phyloP scores from a whole-genome alignment of 2,329 filamentous ascomycete species.

The Aphanoascus verrucosus region DNA sequence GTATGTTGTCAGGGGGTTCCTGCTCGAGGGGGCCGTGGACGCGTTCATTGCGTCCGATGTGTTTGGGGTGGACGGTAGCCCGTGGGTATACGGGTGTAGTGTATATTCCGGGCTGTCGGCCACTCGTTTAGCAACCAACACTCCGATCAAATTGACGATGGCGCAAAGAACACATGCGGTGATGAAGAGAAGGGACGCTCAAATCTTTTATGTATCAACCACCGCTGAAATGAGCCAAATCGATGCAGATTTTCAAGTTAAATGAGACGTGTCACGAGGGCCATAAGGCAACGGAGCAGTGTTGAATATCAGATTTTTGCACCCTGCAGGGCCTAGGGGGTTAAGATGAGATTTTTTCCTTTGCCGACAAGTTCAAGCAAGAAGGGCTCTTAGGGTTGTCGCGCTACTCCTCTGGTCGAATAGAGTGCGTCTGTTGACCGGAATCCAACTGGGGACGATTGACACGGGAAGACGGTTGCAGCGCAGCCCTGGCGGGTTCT shows the following conservation, averaged over 20 bases:
- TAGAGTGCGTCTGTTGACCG: not conserved
- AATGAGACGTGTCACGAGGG: slow-evolving; percentile 3
- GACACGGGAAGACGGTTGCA: not conserved
- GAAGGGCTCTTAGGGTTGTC: not conserved
- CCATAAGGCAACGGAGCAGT: not conserved
- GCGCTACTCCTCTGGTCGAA: not conserved
- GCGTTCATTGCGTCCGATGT: slow-evolving; percentile 10
- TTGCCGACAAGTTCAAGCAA: not conserved
- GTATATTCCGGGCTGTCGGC: too few species aligned
- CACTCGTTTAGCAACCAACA: not conserved
- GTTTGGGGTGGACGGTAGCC: not conserved
- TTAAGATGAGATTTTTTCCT: not conserved
- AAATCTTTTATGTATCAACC: not conserved
- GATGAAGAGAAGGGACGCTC: too few species aligned
- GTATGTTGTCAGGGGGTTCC: slow-evolving; percentile 31
- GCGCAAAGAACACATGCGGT: too few species aligned
- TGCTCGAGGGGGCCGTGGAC: slow-evolving; percentile 11
- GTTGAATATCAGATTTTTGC: not conserved
- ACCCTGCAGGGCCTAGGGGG: slow-evolving; percentile 5
- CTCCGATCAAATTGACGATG: too few species aligned
- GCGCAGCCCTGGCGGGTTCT: not conserved
- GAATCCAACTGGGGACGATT: not conserved
- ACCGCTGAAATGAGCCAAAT: not conserved
- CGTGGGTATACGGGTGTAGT: too few species aligned
- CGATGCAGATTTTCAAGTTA: not conserved